phyloP scores from a whole-genome alignment of 2,329 filamentous ascomycete genomes.

The Clonostachys byssicola region DNA sequence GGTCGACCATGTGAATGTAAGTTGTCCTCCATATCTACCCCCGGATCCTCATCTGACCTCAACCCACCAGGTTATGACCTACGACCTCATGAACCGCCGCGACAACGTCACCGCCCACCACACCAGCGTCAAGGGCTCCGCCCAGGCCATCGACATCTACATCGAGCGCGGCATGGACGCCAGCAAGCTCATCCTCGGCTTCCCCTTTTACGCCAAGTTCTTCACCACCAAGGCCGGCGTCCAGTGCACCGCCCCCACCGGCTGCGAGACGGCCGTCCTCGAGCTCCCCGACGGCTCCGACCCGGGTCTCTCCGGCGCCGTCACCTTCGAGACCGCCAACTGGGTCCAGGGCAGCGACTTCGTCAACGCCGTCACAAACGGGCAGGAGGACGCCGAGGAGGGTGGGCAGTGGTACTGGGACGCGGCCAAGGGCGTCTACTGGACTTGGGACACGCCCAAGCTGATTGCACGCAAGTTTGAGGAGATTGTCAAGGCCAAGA shows the following conservation, averaged over 20 bases:
- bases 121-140: constrained; percentile 49
- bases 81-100: constrained; percentile 72
- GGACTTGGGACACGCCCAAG: constrained; percentile 51
- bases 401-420: constrained; percentile 55
- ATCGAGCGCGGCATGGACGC: constrained; percentile 49
- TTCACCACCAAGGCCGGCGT: constrained; percentile 48
- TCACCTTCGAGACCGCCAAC: constrained; percentile 31
- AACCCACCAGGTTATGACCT: constrained; percentile 54
- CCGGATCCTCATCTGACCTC: neutral
- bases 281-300: constrained; percentile 59
- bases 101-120: constrained; percentile 63
- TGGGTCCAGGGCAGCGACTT: constrained; percentile 23
- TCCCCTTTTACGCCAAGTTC: constrained; percentile 68
- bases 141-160: constrained; percentile 54
- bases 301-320: constrained; percentile 39
- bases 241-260: constrained; percentile 43
- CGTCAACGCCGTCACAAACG: constrained; percentile 30
- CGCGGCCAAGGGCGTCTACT: constrained; percentile 35
- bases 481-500: constrained; percentile 31
- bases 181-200: constrained; percentile 58
- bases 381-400: constrained; percentile 37
- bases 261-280: constrained; percentile 54
- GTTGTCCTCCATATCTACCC: neutral
- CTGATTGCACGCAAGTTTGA: constrained; percentile 41
- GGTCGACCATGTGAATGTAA: constrained; percentile 61